A percentile compares a stretch with the other conserved stretches of the same genome.
phyloP scores from a whole-genome alignment of 2,329 filamentous ascomycete genomes.

The Fusarium poae region DNA sequence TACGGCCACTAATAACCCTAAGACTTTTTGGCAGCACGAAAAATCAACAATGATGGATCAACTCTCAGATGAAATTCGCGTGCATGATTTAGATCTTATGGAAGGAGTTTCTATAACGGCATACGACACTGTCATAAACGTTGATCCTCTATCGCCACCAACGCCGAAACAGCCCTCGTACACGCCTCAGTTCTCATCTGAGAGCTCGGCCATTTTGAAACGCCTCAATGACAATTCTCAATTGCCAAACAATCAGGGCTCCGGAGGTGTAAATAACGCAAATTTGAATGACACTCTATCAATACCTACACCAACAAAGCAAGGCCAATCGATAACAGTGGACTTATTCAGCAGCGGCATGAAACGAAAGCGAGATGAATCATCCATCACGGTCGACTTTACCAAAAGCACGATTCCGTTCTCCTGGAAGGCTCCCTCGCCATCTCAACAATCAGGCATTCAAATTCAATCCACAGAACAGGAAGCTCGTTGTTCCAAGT shows the following conservation, averaged over 20 bases:
- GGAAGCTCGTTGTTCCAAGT: constrained; percentile 34
- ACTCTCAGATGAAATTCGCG: background rate
- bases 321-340: constrained; percentile 9
- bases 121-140: background rate
- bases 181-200: constrained; percentile 50
- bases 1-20: constrained; percentile 16
- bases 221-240: constrained; percentile 42
- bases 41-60: constrained; percentile 18
- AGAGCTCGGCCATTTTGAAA: constrained; percentile 47
- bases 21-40: background rate
- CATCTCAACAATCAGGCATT: constrained; percentile 1
- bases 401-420: constrained; percentile 52
- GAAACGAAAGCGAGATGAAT: constrained; percentile 51
- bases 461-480: constrained; percentile 1
- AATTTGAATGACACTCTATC: constrained; percentile 30
- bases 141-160: background rate
- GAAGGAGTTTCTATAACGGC: background rate
- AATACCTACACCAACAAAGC: constrained; percentile 25
- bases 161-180: constrained; percentile 43
- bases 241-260: constrained; percentile 1
- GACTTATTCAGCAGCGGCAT: constrained; percentile 21
- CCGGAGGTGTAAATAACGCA: background rate
- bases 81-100: background rate
- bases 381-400: constrained; percentile 48
- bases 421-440: constrained; percentile 30